Conservation (phyloP, 352 stramenopile species). For the Phytophthora citricola region DNA sequence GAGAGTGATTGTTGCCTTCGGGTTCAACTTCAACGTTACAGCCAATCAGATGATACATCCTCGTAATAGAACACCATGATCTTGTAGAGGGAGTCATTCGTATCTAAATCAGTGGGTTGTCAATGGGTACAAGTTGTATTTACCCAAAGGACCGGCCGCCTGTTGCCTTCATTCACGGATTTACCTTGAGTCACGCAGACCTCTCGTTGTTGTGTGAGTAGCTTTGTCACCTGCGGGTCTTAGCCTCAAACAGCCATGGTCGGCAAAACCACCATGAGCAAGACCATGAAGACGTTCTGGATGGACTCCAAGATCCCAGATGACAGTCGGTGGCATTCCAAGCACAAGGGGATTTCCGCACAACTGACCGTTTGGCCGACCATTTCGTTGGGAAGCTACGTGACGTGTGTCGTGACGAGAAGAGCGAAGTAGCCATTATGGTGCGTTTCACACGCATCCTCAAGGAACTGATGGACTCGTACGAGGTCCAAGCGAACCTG, state of each 20-base stretch:
- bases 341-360: constrained; percentile 26
- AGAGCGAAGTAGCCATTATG: constrained; percentile 35
- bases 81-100: constrained; percentile 7
- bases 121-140: constrained; percentile 12
- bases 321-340: constrained; percentile 38
- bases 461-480: constrained; percentile 37
- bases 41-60: constrained; percentile 12
- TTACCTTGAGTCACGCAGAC: background rate
- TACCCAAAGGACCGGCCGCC: too few species aligned
- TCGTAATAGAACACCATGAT: constrained; percentile 2
- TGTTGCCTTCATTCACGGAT: background rate
- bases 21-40: constrained; percentile 38
- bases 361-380: constrained; percentile 26
- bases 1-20: constrained; percentile 31
- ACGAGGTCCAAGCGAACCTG: constrained; percentile 39
- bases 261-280: constrained; percentile 21
- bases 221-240: background rate
- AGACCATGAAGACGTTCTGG: constrained; percentile 40
- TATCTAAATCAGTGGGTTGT: background rate
- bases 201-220: background rate
- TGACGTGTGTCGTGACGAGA: constrained; percentile 16
- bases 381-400: constrained; percentile 35
- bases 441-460: constrained; percentile 33
- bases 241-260: background rate
- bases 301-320: constrained; percentile 41